Evolutionary conservation across 139 green algal genomes (phyloP), one percentile per base, ranked within the genome.

Genomic region (Astrephomene gubernaculifera): DNA sequence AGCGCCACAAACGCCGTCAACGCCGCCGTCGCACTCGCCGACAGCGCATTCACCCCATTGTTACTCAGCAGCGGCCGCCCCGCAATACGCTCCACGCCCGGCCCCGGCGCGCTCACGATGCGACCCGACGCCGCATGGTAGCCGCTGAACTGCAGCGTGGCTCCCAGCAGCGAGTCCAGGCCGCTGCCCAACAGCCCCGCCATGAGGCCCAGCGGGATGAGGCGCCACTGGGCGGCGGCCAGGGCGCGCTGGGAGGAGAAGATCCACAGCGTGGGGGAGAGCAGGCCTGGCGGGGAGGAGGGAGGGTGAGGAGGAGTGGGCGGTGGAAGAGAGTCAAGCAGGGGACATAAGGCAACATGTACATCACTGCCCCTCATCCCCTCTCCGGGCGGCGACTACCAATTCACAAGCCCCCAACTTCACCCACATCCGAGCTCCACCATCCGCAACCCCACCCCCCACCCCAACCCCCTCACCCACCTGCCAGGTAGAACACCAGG

Each of bases 131-230:
- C 68, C 8, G 67, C 22, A 64, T 97, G 92, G 54, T 90, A 94
- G 0, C 96, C 91, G 19, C 89, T 96, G 87, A 94, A 98, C 88
- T 99, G 97, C 45, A 99, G 41, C 0, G 96, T 98, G 6, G 97
- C 97, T 0, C 97, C 97, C 39, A 99, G 92, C 24, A 99, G 35
- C 0, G 94, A 98, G 87, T 99, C 97, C 4, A 99, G 35, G 64
- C 98, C 60, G 2, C 94, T 98, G 21, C 94, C 94, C 64, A 98
- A 61, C 52, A 99, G 70, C 9, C 96, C 97, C 9, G 91, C 94
- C 10, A 89, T 71, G 9, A 96, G 54, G n/a, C 95, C 94, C 68
- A 96, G 70, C 22, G 87, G 85, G 21, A 95, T 89, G 43, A 94
- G 72, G 35, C 72, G 78, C 92, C 92, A 95, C 82, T 95, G 91